These are phyloP conservation scores for Mucor irregularis DNA, from an alignment of 371 early-diverging fungal species.

Conservation along the genomic window DNA sequence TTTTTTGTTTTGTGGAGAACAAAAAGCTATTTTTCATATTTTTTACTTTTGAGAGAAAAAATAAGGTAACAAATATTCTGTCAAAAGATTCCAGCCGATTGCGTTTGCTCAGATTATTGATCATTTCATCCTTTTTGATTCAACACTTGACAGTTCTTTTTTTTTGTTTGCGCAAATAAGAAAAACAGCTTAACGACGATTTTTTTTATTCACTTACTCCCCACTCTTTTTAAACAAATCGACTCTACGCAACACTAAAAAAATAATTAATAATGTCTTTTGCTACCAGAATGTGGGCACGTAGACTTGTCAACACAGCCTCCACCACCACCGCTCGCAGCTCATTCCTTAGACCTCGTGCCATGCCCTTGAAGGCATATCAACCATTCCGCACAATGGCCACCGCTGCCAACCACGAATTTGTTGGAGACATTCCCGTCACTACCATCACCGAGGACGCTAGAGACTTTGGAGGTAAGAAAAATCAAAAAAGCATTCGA, in stretches of 20 bases:
- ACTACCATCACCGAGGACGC: conserved; percentile 49
- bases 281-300: conserved; percentile 52
- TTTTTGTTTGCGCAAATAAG: no score
- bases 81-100: no score
- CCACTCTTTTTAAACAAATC: conserved; percentile 13
- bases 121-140: no score
- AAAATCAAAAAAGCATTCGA: neutral
- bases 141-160: neutral
- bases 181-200: neutral
- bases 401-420: conserved; percentile 25
- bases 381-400: conserved; percentile 48
- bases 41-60: no score
- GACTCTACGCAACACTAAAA: conserved; percentile 1
- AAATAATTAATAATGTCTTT: conserved; percentile 36
- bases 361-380: conserved; percentile 20
- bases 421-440: conserved; percentile 22
- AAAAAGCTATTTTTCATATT: no score
- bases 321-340: conserved; percentile 25
- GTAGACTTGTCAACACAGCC: conserved; percentile 38
- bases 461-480: conserved; percentile 42
- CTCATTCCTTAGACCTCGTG: conserved; percentile 20
- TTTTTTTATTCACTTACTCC: conserved; percentile 6
- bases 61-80: no score
- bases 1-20: no score
- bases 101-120: no score